A percentile compares a stretch with the other conserved stretches of the same genome.
Conservation (phyloP, 768 basidiomycete species). For the Panaeolus papilionaceus region DNA sequence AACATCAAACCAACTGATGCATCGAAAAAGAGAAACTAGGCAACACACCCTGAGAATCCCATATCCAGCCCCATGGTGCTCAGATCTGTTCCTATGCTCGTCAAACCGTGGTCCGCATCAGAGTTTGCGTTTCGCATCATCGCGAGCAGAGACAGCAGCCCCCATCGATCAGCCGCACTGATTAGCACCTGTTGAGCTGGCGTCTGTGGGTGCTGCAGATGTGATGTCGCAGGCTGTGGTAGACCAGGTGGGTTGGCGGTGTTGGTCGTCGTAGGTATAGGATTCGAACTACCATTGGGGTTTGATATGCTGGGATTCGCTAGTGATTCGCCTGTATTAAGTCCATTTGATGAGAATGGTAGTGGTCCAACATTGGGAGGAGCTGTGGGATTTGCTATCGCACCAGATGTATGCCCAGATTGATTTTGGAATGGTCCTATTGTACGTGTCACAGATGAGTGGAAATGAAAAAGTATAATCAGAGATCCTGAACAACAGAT, state of each 20-base stretch:
- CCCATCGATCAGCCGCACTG: conserved; percentile 95
- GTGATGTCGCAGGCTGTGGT: conserved; percentile 39
- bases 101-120: conserved; percentile 82
- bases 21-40: conserved; percentile 14
- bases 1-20: conserved; percentile 26
- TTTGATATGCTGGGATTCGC: conserved; percentile 36
- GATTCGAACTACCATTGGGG: conserved; percentile 41
- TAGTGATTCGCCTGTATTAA: conserved; percentile 38
- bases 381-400: conserved; percentile 33
- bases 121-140: conserved; percentile 81
- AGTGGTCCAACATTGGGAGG: conserved; percentile 35
- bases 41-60: conserved; percentile 77
- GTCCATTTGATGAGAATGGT: conserved; percentile 44
- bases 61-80: conserved; percentile 93
- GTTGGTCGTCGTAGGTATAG: conserved; percentile 42
- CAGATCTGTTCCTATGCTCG: conserved; percentile 89
- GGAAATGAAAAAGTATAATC: conserved; percentile 21
- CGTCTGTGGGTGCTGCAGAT: conserved; percentile 72
- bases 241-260: conserved; percentile 39
- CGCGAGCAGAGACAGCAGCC: conserved; percentile 82
- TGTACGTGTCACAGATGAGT: conserved; percentile 31
- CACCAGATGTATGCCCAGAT: conserved; percentile 34
- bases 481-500: conserved; percentile 19
- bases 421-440: conserved; percentile 32
- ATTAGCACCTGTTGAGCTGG: conserved; percentile 94